Evolutionary conservation across 345 rosid species (phyloP).

Genomic region (Camelina hispida): DNA sequence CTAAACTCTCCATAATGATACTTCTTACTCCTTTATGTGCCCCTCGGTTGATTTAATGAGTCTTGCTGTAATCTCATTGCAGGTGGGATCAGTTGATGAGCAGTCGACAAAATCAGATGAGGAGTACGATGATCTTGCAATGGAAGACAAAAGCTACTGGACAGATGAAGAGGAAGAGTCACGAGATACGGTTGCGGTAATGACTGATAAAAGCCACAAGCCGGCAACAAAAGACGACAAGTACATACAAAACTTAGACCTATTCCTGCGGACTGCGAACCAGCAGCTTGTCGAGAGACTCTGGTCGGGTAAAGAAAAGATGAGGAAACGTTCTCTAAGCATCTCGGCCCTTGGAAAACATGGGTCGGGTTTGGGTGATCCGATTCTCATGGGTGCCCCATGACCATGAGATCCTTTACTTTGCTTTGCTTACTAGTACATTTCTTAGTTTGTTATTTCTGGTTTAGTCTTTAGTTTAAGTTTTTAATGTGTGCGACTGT

Average conservation of each 20-base stretch:
- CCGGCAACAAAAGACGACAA: slow-evolving; percentile 51
- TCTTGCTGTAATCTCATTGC: slow-evolving; percentile 13
- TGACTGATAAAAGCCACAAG: slow-evolving; percentile 31
- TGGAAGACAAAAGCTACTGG: slow-evolving; percentile 84
- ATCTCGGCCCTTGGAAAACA: slow-evolving; percentile 71
- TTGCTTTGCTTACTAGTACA: not conserved
- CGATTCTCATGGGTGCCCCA: slow-evolving; percentile 65
- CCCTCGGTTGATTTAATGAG: not conserved
- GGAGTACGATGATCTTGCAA: slow-evolving; percentile 95
- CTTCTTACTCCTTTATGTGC: no score
- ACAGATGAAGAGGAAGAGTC: slow-evolving; percentile 63
- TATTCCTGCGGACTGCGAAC: slow-evolving; percentile 52
- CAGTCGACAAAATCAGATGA: slow-evolving; percentile 93
- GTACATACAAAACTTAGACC: slow-evolving; percentile 63
- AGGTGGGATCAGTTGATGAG: slow-evolving; percentile 99
- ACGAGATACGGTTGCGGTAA: slow-evolving; percentile 41
- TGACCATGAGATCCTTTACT: slow-evolving; percentile 39
- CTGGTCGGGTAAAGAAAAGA: slow-evolving; percentile 49
- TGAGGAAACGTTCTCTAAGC: slow-evolving; percentile 79
- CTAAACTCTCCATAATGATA: no score
- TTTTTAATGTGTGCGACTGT: not conserved
- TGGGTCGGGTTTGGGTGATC: slow-evolving; percentile 53
- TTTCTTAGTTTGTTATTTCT: not conserved
- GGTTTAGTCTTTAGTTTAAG: slow-evolving; percentile 21
- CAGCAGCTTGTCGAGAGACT: slow-evolving; percentile 51